A percentile compares a stretch with the other conserved stretches of the same genome.
phyloP scores from a whole-genome alignment of 495 filamentous ascomycete species.

The Beverwykella pulmonaria region DNA sequence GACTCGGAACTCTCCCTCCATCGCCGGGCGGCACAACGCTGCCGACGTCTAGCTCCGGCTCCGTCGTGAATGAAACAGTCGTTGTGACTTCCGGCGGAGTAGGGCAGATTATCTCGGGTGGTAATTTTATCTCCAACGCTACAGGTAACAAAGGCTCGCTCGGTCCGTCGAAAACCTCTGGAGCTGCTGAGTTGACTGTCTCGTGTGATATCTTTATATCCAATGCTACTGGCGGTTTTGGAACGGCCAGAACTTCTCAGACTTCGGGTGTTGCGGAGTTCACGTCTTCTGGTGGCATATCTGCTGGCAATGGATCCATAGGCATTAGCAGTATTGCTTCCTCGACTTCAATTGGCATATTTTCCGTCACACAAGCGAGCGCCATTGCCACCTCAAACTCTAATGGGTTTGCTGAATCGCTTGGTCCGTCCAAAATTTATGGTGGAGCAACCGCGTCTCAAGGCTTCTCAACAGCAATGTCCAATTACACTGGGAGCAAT shows the following conservation, averaged over 20 bases:
- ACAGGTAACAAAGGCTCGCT: background rate
- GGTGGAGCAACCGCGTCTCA: background rate
- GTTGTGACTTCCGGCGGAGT: background rate
- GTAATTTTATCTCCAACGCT: background rate
- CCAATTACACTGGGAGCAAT: slow-evolving; percentile 1
- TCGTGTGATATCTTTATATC: background rate
- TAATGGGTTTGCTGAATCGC: background rate
- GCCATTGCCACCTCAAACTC: slow-evolving; percentile 4
- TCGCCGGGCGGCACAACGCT: background rate
- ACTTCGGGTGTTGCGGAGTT: too few species aligned
- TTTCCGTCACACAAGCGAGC: background rate
- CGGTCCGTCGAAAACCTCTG: background rate
- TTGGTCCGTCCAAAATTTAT: background rate
- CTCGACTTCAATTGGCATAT: background rate
- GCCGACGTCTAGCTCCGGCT: too few species aligned
- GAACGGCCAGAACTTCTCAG: too few species aligned
- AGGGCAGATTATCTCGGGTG: background rate
- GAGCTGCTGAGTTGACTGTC: background rate
- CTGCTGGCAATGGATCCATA: too few species aligned
- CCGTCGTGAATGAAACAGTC: too few species aligned
- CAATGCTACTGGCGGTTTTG: background rate
- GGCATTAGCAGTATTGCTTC: too few species aligned
- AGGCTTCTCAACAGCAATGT: slow-evolving; percentile 1
- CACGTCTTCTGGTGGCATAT: too few species aligned
- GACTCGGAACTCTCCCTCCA: background rate